phyloP scores from a whole-genome alignment of 129 eudicot genomes.

The Arctium lappa region DNA sequence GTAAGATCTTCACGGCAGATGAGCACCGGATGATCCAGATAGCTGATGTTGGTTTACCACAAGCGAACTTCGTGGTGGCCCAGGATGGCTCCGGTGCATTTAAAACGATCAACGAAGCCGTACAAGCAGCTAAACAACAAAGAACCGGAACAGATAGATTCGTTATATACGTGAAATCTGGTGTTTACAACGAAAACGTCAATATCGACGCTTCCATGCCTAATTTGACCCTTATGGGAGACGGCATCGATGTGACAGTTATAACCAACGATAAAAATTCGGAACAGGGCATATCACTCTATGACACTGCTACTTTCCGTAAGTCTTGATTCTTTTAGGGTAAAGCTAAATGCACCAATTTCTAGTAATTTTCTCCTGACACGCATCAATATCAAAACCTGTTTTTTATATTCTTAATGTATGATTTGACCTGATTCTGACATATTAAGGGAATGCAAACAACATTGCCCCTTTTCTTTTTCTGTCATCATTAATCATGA shows the following conservation, averaged over 20 bases:
- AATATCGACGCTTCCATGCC: constrained; percentile 29
- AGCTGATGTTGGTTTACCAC: neutral
- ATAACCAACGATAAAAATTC: constrained; percentile 44
- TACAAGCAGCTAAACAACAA: constrained; percentile 28
- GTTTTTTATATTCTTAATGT: too few species aligned
- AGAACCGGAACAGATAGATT: constrained; percentile 33
- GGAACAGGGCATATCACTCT: constrained; percentile 40
- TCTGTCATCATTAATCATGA: neutral
- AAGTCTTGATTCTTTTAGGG: constrained; percentile 3
- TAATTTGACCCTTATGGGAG: constrained; percentile 54
- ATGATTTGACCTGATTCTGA: too few species aligned
- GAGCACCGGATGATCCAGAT: constrained; percentile 32
- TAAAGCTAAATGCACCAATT: too few species aligned
- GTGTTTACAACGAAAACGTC: constrained; percentile 58
- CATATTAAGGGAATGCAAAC: too few species aligned
- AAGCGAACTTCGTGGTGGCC: constrained; percentile 57
- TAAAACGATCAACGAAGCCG: constrained; percentile 46
- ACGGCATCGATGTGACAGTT: constrained; percentile 56
- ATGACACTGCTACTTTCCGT: constrained; percentile 60
- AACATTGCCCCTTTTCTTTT: too few species aligned
- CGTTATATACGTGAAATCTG: constrained; percentile 52
- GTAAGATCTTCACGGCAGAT: constrained; percentile 17
- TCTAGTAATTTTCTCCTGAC: too few species aligned
- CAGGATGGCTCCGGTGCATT: constrained; percentile 65
- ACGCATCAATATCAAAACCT: too few species aligned